Evolutionary conservation across 1,139 yeast genomes (phyloP).

Genomic region (Kurtzmaniella quercitrusa): DNA sequence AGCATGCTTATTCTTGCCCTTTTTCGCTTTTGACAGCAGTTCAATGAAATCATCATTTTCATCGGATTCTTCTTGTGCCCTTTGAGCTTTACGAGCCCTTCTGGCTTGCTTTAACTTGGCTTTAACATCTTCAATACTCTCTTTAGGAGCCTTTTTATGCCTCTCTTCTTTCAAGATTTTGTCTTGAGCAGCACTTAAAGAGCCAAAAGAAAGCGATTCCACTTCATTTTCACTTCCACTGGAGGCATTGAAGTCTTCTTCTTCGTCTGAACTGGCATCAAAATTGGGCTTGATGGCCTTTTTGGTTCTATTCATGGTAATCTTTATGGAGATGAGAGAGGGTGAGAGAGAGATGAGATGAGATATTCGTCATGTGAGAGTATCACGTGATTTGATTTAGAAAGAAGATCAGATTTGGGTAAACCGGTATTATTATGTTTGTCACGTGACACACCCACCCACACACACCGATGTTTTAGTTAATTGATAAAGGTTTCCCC

Average conservation of each 20-base stretch:
- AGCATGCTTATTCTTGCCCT: slow-evolving; percentile 61
- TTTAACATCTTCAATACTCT: background rate
- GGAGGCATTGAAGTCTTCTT: slow-evolving; percentile 13
- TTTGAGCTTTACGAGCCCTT: slow-evolving; percentile 7
- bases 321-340: background rate
- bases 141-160: slow-evolving; percentile 4
- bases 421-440: no score
- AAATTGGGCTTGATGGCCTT: slow-evolving; percentile 16
- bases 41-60: slow-evolving; percentile 8
- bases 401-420: no score
- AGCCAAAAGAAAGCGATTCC: slow-evolving; percentile 52
- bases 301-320: slow-evolving; percentile 4
- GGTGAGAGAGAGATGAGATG: background rate
- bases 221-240: slow-evolving; percentile 26
- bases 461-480: no score
- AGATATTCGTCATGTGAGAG: background rate
- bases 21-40: slow-evolving; percentile 10
- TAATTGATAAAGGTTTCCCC: no score
- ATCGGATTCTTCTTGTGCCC: slow-evolving; percentile 17
- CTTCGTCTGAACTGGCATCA: slow-evolving; percentile 16
- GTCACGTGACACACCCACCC: no score
- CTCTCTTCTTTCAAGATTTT: slow-evolving; percentile 33
- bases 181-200: slow-evolving; percentile 54
- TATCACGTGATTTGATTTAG: background rate
- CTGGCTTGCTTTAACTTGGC: background rate